Evolutionary conservation across 805 yeast species (phyloP).

Genomic region (Citeromyces matritensis): DNA sequence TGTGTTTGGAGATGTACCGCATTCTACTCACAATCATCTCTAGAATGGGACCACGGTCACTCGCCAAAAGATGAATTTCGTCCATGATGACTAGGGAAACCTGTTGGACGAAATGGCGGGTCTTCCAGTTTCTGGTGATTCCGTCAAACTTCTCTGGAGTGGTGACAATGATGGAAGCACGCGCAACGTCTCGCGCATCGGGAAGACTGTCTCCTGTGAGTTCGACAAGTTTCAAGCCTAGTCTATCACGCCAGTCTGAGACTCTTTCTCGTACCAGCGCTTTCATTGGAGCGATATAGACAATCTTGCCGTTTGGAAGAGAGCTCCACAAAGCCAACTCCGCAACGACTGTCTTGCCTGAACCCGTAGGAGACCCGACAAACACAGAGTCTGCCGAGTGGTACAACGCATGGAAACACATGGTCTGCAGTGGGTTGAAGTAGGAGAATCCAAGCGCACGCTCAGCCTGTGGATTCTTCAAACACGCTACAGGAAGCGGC

Average conservation of each 20-base stretch:
- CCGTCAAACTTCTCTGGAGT: slow-evolving; percentile 86
- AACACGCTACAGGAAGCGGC: slow-evolving; percentile 75
- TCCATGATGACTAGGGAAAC: slow-evolving; percentile 73
- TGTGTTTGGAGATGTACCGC: slow-evolving; percentile 53
- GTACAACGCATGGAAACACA: slow-evolving; percentile 85
- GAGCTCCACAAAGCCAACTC: slow-evolving; percentile 98
- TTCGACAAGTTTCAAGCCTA: slow-evolving; percentile 47
- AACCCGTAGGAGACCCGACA: slow-evolving; percentile 97
- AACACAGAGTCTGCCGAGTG: slow-evolving; percentile 67
- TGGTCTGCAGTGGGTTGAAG: slow-evolving; percentile 97
- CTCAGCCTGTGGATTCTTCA: slow-evolving; percentile 56
- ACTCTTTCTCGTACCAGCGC: slow-evolving; percentile 77
- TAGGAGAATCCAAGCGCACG: slow-evolving; percentile 67
- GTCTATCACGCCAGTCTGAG: slow-evolving; percentile 57
- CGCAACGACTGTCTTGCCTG: slow-evolving; percentile 95
- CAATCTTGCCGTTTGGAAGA: slow-evolving; percentile 72
- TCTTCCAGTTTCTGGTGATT: slow-evolving; percentile 76
- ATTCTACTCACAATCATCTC: slow-evolving; percentile 84
- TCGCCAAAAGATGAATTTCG: slow-evolving; percentile 71
- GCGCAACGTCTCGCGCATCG: slow-evolving; percentile 46
- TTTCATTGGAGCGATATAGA: slow-evolving; percentile 83
- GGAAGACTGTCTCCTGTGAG: slow-evolving; percentile 77
- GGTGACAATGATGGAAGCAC: slow-evolving; percentile 64
- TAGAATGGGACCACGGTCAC: slow-evolving; percentile 77
- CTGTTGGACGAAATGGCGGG: slow-evolving; percentile 60